Conservation (phyloP, 495 filamentous ascomycete species). For the Aspergillus biplanus region DNA sequence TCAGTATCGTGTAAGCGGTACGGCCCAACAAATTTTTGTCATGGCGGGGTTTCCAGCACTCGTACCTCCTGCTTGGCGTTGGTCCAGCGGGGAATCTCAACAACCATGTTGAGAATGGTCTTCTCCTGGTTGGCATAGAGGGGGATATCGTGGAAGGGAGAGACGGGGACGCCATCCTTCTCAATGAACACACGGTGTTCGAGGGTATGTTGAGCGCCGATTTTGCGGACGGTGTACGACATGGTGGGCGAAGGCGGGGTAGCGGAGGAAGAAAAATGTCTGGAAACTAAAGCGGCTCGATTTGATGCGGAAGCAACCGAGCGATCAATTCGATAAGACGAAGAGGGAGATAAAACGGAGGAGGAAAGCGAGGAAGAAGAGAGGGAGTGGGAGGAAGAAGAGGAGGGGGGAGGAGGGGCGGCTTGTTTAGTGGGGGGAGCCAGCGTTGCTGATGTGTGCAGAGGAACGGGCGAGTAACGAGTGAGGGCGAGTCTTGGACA, state of each 20-base stretch:
- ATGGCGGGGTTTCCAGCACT: slow-evolving; percentile 10
- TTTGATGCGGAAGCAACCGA: slow-evolving; percentile 29
- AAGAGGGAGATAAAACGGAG: slow-evolving; percentile 10
- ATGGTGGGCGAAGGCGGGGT: slow-evolving; percentile 39
- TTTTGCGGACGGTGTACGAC: slow-evolving; percentile 74
- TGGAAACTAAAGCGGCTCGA: slow-evolving; percentile 31
- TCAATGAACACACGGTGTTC: slow-evolving; percentile 98
- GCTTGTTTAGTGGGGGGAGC: slow-evolving; percentile 49
- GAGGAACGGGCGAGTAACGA: slow-evolving; percentile 31
- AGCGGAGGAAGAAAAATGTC: slow-evolving; percentile 33
- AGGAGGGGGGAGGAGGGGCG: slow-evolving; percentile 44
- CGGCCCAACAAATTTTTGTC: slow-evolving; percentile 7
- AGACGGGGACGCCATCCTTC: slow-evolving; percentile 92
- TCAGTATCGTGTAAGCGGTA: slow-evolving; percentile 18
- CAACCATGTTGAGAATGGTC: slow-evolving; percentile 97
- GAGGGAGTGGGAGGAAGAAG: slow-evolving; percentile 31
- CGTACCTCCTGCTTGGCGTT: slow-evolving; percentile 97
- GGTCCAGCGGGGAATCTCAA: slow-evolving; percentile 99
- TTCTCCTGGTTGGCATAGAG: slow-evolving; percentile 94
- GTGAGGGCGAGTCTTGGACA: slow-evolving; percentile 32
- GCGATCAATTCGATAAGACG: slow-evolving; percentile 24
- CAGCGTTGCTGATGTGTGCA: slow-evolving; percentile 47
- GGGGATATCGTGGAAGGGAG: slow-evolving; percentile 97
- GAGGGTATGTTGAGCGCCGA: slow-evolving; percentile 87
- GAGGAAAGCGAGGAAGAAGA: slow-evolving; percentile 24